Conservation (phyloP, 441 rosid species). For the Hypseocharis bilobata region DNA sequence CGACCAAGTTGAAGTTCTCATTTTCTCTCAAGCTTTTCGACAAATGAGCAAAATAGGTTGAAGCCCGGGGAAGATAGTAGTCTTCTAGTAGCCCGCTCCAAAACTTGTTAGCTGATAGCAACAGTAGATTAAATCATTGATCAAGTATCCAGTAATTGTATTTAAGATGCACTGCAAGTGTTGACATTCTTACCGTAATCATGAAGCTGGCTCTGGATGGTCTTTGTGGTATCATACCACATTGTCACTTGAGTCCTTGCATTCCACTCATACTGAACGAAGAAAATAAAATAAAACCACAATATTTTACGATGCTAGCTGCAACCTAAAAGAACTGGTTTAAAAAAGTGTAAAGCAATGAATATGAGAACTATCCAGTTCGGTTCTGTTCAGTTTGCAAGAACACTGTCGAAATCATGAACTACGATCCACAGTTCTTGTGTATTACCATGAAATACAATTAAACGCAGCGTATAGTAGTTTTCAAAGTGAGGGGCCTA, state of each 20-base stretch:
- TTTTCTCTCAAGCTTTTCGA: constrained; percentile 41
- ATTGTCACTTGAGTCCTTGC: constrained; percentile 90
- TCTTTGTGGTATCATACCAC: constrained; percentile 70
- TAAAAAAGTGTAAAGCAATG: no score
- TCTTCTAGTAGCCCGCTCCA: constrained; percentile 74
- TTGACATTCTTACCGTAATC: constrained; percentile 63
- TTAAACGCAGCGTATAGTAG: no score
- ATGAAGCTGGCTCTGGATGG: constrained; percentile 75
- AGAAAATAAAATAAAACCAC: constrained; percentile 6
- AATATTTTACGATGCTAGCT: background rate
- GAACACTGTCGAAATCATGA: background rate
- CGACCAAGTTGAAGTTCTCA: constrained; percentile 39
- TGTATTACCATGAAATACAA: no score
- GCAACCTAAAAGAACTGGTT: no score
- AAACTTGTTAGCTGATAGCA: constrained; percentile 65
- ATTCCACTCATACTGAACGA: constrained; percentile 69
- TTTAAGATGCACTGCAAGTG: background rate
- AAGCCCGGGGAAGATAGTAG: constrained; percentile 62
- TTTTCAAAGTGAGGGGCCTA: no score
- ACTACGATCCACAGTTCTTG: no score
- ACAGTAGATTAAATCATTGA: background rate
- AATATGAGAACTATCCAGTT: background rate
- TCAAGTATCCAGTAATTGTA: background rate
- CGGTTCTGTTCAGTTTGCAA: background rate
- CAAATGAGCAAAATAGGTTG: constrained; percentile 39